Evolutionary conservation across 371 early-diverging fungal species (phyloP), one percentile per base, ranked within the genome.

Genomic region (Scutellospora calospora): DNA sequence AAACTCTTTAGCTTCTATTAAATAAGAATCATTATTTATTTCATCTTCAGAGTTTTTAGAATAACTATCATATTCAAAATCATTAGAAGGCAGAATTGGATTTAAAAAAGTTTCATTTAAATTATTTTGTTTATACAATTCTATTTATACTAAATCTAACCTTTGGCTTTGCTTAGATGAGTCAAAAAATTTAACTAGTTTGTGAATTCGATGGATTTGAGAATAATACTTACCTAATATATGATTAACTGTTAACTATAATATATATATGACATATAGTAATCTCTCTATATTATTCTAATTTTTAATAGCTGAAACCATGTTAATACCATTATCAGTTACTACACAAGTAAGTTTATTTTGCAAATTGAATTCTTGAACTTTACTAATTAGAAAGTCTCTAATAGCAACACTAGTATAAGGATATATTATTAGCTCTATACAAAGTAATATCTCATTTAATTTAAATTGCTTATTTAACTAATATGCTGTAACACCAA

Each of bases 81-180:
- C 16, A 49, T 49, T 2, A 16, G 49, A 14, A 16, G 49, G 2
- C 4, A 9, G 16, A 12, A 3, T 49, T 14, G 16, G 16, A 49
- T 16, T 49, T 49, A 49, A 1, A 49, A 49, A 9, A 49, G 16
- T 49, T 49, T 49, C 49, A 16, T 49, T 49, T 16, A 16, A 16
- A 16, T 49, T 49, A 1, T 29, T 63, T 63, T n/a, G n/a, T n/a
- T 63, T 63, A 45, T 68, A 9, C 8, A 11, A n/a, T 9, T 41
- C 22, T 22, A 20, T 68, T 45, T 68, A 41, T 11, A 38, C 25
- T 20, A 18, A 22, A 2, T 41, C 35, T 38, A 68, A 38, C 12
- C 41, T 9, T 41, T 68, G n/a, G 20, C n/a, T 38, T n/a, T 68
- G 68, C 41, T 68, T 68, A 33, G 66, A n/a, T 38, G 41, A 66